Evolutionary conservation across 2,329 filamentous ascomycete species (phyloP), one percentile per base, ranked within the genome.

Genomic region (Nigrospora sphaerica): DNA sequence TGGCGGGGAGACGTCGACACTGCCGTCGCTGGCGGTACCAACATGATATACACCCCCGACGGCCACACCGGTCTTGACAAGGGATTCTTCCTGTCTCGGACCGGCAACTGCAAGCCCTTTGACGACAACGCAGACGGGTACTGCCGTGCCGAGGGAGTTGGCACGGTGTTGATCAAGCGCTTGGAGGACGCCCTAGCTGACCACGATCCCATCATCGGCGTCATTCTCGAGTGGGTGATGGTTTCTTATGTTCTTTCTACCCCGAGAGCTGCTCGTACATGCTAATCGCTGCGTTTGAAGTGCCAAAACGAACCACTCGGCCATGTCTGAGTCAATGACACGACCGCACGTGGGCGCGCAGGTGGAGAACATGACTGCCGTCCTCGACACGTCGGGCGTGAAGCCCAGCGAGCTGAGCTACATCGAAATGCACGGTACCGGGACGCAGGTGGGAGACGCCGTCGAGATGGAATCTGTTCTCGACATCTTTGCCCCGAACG

Each of bases 241-340:
- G 4, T 23, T 23, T 23, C 19, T 23, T 23, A 23, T 23, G 19
- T 23, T 23, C 6, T 23, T 6, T 23, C 19, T 23, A 23, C 6
- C 4, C 4, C 4, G 6, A 23, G 6, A 23, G 19, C 19, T 23
- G 19, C 4, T 23, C 4, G 4, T 23, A 6, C 19, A 23, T 23
- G 6, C 19, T 23, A 23, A 23, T 4, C 19, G 6, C 19, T 23
- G 6, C 4, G 4, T 23, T 6, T 23, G 19, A 4, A 23, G 19
- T 23, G 19, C 19, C 6, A 23, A 23, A 23, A 90, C 86, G 47
- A 91, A 91, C 64, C 86, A 91, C 64, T 89, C 83, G 2, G 83
- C 83, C 1, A 80, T 88, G 55, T 80, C 86, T 42, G 78, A 86
- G 16, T 88, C 85, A 2, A 42, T 18, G 23, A 42, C 39, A 6